Base-by-base conservation (phyloP, 2,329 filamentous ascomycete species). In the Hypoxylon sp. region DNA sequence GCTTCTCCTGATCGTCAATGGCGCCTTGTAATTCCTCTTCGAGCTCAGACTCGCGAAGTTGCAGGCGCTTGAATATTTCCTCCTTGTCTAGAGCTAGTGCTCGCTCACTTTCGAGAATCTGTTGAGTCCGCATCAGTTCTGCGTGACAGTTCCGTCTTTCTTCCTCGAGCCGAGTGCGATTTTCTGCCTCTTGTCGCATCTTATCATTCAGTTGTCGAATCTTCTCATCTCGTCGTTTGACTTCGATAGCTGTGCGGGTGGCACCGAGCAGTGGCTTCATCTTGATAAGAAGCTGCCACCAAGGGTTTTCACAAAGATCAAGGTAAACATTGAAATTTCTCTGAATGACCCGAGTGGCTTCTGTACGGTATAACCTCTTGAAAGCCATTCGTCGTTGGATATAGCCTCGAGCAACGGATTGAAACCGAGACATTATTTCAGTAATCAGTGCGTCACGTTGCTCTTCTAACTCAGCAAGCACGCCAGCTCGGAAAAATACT, bases 21-120 rank as follows among this genome's bases (percentile, higher is more conserved):
- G 95, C 95, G 42, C 93, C 95, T 40, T 94, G 89, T 30, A 99
- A 87, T 82, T 98, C 98, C 76, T 99, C 97, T 58, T 91, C 93
- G 3, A 99, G 87, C 78, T 99, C 95, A 10, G 90, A 87, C 81
- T 99, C 96, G n/a, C 96, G 92, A 59, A 91, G 84, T 77, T 98
- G 96, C 22, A 99, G 85, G n/a, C 97, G 90, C 78, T 95, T 97
- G 85, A 98, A 99, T 67, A 99, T 99, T 76, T 99, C 96, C 78
- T 99, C 97, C 79, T 99, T 99, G 81, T 99, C 96, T 4, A 99
- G 84, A 0, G 96, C 96, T 46, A 99, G 85, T n/a, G 95, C 93
- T 55, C 96, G 90, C 81, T 99, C 97, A 72, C 95, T 97, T 79
- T 99, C 97, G 1, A 99, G 86, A 0, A 93, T 97, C 75, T 98